These are phyloP conservation scores for Ogataea sp. DNA, from an alignment of 805 yeast genomes.

Conservation along the genomic window DNA sequence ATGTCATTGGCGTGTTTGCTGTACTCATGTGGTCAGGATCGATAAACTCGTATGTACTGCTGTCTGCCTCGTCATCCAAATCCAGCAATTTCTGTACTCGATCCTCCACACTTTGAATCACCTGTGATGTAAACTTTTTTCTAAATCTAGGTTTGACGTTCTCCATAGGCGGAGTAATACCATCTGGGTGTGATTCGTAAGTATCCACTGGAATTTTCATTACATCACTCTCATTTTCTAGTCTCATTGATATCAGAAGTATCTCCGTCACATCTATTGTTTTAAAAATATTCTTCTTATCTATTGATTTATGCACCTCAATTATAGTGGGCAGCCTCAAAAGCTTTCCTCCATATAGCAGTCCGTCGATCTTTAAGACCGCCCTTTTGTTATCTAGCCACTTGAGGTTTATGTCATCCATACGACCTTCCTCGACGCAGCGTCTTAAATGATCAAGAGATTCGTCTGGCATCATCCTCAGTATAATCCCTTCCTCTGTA, in stretches of 20 bases:
- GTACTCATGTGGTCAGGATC: conserved; percentile 39
- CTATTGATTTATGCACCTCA: conserved; percentile 84
- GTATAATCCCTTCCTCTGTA: conserved; percentile 75
- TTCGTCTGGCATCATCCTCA: conserved; percentile 63
- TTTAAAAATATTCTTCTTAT: conserved; percentile 80
- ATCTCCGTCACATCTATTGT: conserved; percentile 83
- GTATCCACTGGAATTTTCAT: conserved; percentile 33
- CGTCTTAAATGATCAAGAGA: conserved; percentile 66
- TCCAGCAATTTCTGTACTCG: conserved; percentile 69
- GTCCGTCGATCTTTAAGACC: conserved; percentile 59
- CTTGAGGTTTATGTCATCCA: conserved; percentile 61
- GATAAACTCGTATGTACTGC: conserved; percentile 65
- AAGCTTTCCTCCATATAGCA: conserved; percentile 71
- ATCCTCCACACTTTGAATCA: conserved; percentile 70
- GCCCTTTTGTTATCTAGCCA: conserved; percentile 84
- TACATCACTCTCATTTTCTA: conserved; percentile 37
- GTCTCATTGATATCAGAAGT: conserved; percentile 58
- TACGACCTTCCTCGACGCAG: conserved; percentile 70
- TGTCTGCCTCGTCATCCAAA: conserved; percentile 79
- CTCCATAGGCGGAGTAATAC: conserved; percentile 74
- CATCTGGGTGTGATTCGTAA: conserved; percentile 53
- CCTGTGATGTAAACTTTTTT: conserved; percentile 57
- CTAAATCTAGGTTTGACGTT: conserved; percentile 68
- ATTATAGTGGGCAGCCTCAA: conserved; percentile 85
- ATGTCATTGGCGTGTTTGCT: conserved; percentile 18